phyloP scores from a whole-genome alignment of 257 asterid genomes.

The Nicotiana tabacum region DNA sequence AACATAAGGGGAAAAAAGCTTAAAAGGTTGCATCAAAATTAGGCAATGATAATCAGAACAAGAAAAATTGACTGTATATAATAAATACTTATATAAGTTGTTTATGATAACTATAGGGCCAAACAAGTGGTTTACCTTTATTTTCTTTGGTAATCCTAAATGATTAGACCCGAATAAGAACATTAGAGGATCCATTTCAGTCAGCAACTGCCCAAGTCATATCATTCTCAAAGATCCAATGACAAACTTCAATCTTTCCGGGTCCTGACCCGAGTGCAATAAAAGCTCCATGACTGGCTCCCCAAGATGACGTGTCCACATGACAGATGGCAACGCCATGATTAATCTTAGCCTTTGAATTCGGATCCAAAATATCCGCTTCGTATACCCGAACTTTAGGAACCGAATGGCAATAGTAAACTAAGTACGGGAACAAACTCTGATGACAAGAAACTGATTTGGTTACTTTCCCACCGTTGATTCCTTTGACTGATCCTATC shows the following conservation, averaged over 20 bases:
- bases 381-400: conserved; percentile 89
- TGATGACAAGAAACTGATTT: conserved; percentile 88
- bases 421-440: conserved; percentile 64
- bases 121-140: conserved; percentile 43
- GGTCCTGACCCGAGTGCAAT: conserved; percentile 63
- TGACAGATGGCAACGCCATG: conserved; percentile 85
- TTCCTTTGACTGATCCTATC: conserved; percentile 53
- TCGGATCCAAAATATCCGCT: conserved; percentile 70
- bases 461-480: conserved; percentile 67
- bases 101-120: background rate
- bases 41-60: background rate
- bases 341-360: conserved; percentile 44
- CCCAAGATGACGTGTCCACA: conserved; percentile 72
- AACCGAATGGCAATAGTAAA: conserved; percentile 89
- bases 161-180: conserved; percentile 20
- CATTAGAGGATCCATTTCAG: background rate
- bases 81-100: background rate
- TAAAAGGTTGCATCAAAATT: background rate
- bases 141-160: conserved; percentile 26
- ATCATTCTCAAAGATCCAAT: conserved; percentile 88
- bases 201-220: conserved; percentile 71
- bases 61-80: background rate
- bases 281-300: conserved; percentile 80
- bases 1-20: no score
- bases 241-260: conserved; percentile 86